Evolutionary conservation across 2,329 filamentous ascomycete genomes (phyloP).

Genomic region (Colletotrichum horii): DNA sequence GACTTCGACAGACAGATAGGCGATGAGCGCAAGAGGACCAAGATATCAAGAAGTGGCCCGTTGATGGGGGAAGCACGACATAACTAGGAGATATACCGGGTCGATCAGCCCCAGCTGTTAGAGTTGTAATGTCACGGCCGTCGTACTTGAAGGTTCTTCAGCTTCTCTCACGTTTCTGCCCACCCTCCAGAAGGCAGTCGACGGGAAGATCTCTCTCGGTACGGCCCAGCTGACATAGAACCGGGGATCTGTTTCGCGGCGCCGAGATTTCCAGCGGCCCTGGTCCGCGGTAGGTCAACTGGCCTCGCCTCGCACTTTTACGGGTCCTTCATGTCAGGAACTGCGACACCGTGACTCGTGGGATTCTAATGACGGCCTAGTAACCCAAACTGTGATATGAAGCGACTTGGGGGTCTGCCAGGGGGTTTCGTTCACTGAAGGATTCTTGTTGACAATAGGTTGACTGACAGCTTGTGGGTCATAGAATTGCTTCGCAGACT

Average conservation of each 20-base stretch:
- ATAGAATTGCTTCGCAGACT: background rate
- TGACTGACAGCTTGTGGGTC: background rate
- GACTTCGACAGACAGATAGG: background rate
- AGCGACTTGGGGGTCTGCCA: background rate
- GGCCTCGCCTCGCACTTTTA: background rate
- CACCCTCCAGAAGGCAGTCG: background rate
- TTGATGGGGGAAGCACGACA: background rate
- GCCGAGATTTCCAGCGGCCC: background rate
- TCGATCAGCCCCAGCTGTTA: background rate
- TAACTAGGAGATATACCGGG: background rate
- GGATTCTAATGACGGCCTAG: background rate
- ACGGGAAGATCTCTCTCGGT: background rate
- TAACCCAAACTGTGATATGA: background rate
- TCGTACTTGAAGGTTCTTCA: background rate
- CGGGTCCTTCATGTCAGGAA: background rate
- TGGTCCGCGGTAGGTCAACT: background rate
- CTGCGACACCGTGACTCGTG: background rate
- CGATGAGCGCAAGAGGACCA: background rate
- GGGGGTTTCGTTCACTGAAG: background rate
- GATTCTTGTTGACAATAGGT: background rate
- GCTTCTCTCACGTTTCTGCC: background rate
- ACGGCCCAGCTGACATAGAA: background rate
- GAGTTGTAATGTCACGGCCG: background rate
- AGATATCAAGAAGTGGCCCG: background rate
- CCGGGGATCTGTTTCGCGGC: background rate